Evolutionary conservation across 225 moss, liverwort and hornwort species (phyloP).

Genomic region (Anthoceros angustus): DNA sequence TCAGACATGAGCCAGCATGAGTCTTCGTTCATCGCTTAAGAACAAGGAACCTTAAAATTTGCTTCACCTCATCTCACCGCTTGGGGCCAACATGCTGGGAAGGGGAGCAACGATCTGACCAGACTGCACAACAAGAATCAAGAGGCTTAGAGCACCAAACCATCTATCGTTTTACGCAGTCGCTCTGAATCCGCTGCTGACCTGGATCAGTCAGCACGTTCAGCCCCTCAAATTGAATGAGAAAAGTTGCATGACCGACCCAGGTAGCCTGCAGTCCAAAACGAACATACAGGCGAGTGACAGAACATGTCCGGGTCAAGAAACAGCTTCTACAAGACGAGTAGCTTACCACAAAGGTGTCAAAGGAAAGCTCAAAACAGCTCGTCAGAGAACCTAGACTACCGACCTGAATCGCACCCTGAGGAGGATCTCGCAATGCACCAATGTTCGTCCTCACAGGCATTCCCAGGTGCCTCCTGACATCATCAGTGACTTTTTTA

Average conservation of each 20-base stretch:
- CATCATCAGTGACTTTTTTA: conserved; percentile 8
- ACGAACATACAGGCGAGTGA: background rate
- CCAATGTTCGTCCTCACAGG: conserved; percentile 19
- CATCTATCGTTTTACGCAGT: background rate
- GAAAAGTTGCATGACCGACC: conserved; percentile 37
- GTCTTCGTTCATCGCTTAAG: background rate
- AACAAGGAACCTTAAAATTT: background rate
- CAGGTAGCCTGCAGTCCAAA: conserved; percentile 22
- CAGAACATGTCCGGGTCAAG: conserved; percentile 4
- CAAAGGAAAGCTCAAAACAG: background rate
- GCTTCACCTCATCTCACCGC: conserved; percentile 11
- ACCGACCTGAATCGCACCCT: conserved; percentile 16
- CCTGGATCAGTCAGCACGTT: conserved; percentile 37
- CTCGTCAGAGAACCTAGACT: background rate
- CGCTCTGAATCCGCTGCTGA: background rate
- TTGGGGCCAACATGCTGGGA: conserved; percentile 26
- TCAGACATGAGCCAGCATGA: background rate
- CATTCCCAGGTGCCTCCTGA: conserved; percentile 12
- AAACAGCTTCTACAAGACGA: conserved; percentile 3
- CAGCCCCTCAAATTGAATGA: conserved; percentile 27
- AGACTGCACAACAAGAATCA: conserved; percentile 15
- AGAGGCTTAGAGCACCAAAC: background rate
- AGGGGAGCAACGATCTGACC: conserved; percentile 42
- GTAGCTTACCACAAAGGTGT: background rate
- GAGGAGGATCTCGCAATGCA: conserved; percentile 17